Evolutionary conservation across 1,284 basidiomycete species (phyloP), one percentile per base, ranked within the genome.

Genomic region (Pterulicium gracile): DNA sequence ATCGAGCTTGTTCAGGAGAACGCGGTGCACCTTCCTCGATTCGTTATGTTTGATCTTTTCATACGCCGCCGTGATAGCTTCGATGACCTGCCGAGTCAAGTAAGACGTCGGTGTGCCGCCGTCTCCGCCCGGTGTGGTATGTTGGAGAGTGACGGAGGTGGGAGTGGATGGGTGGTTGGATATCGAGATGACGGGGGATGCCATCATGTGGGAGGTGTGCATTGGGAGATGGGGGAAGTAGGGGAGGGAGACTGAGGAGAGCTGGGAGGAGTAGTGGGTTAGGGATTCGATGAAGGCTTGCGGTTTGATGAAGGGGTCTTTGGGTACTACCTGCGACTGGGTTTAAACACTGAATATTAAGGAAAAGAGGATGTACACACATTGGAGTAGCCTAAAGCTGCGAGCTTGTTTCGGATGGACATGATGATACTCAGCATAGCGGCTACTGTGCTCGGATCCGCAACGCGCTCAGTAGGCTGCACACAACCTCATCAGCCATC

Each of bases 291-390:
- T 55, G 44, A 87, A 82, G 4, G 64, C 63, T 39, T 70, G 59
- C 2, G 83, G 80, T 48, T 85, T 72, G 32, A 84, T 60, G 57
- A 89, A 88, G 0, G 87, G 86, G 56, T 89, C 86, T 58, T 80
- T 81, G 2, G 85, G 80, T 20, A 81, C 64, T 42, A 69, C 54
- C 62, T 79, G 57, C 47, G 47, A 52, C 49, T 24, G 44, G 45
- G 48, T 14, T 24, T 50, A 24, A 39, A 36, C 14, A 10, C 42
- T 42, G 23, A 45, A 44, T 7, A 20, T 20, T 40, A 40, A 46
- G 34, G 39, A 7, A 7, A 18, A 44, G 13, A 35, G 7, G n/a
- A 41, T 17, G n/a, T 34, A 56, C 63, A 23, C 51, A 71, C 67
- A 50, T 67, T 58, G n/a, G 60, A 57, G 53, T 63, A 66, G 3